phyloP scores from a whole-genome alignment of 495 filamentous ascomycete genomes.

The Tuber calosporum region DNA sequence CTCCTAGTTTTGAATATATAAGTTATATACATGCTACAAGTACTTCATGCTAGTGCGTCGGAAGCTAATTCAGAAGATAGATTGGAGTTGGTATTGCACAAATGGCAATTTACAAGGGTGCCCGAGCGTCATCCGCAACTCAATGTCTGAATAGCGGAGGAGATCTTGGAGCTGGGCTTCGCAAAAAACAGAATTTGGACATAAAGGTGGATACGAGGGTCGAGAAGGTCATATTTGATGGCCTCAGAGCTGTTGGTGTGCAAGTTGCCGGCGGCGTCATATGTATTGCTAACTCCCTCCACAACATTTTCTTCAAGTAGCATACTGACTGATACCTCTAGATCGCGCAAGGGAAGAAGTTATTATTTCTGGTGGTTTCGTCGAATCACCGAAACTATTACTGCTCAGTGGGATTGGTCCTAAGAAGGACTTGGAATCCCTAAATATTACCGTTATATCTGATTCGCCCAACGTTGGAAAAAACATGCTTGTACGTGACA shows the following conservation, averaged over 20 bases:
- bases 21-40: background rate
- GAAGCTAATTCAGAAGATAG: background rate
- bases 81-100: conserved; percentile 29
- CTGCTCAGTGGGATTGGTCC: conserved; percentile 53
- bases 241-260: conserved; percentile 30
- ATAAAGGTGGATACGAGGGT: conserved; percentile 32
- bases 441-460: conserved; percentile 45
- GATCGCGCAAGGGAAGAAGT: conserved; percentile 46
- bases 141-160: conserved; percentile 21
- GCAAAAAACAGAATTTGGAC: conserved; percentile 26
- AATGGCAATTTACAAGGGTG: conserved; percentile 33
- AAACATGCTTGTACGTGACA: conserved; percentile 44
- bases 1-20: background rate
- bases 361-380: conserved; percentile 47
- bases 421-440: conserved; percentile 40
- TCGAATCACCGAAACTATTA: conserved; percentile 50
- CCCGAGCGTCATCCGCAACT: conserved; percentile 27
- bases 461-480: conserved; percentile 49
- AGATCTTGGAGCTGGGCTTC: conserved; percentile 25
- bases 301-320: too few relatives aligned
- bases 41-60: background rate
- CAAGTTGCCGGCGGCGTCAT: conserved; percentile 31
- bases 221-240: conserved; percentile 31
- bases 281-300: conserved; percentile 11
- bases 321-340: conserved; percentile 4